Evolutionary conservation across 2,329 filamentous ascomycete genomes (phyloP), one percentile per base, ranked within the genome.

Genomic region (Cordyceps militaris): DNA sequence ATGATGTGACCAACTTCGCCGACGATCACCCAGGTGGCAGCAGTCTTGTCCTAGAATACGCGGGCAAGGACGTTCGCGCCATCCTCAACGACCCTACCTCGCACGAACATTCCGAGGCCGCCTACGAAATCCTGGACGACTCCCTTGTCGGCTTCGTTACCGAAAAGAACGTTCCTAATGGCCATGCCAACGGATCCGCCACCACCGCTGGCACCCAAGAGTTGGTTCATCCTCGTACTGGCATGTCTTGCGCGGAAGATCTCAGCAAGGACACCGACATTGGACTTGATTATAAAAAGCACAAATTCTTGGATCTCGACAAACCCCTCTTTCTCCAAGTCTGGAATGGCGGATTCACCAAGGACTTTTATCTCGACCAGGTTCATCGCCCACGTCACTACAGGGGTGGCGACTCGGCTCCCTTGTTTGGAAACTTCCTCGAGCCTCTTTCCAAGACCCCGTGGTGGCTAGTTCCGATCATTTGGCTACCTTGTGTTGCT

Each of bases 391-490:
- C 94, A 19, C 86, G 94, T 59, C 93, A 99, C 72, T 99, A 97
- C 80, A 95, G 86, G 70, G 93, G 93, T 63, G 94, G 94, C 59
- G 85, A 85, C 61, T 97, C 91, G 7, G 94, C 94, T 38, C 94
- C 94, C 21, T 75, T 99, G 24, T 99, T 99, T 73, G 94, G 94
- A 60, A 97, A 99, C 75, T 96, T 99, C 71, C 78, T 99, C n/a
- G 94, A 99, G 75, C 94, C 94, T n/a, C 76, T 99, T 59, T 92
- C 87, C 71, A 88, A 92, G 79, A 99, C 94, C 2, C 84, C 94
- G 1, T 99, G 94, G 94, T 99, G 87, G 84, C 71, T 96, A 46
- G 80, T 99, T 11, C 94, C 94, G 3, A 79, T 79, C 0, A 60
- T 96, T 1, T 99, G 94, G 94, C 70, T 94, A 43, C 94, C 94